Evolutionary conservation across 768 basidiomycete genomes (phyloP).

Genomic region (Ephemerocybe angulata): DNA sequence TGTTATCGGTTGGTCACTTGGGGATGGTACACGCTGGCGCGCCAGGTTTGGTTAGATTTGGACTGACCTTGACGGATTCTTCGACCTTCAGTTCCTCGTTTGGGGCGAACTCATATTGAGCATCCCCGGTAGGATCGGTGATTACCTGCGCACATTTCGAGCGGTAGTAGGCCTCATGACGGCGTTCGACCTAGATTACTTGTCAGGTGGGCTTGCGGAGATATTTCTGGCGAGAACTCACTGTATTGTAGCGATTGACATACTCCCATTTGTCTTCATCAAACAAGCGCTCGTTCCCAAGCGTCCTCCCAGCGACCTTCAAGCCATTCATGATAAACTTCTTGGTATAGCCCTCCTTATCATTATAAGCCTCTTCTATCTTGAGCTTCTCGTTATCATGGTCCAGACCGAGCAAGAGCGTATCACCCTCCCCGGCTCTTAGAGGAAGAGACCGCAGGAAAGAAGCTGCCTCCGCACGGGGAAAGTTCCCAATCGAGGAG

Average conservation of each 20-base stretch:
- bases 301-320: slow-evolving; percentile 56
- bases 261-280: slow-evolving; percentile 74
- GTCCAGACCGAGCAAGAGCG: slow-evolving; percentile 87
- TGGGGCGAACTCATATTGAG: slow-evolving; percentile 51
- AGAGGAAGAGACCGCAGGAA: slow-evolving; percentile 83
- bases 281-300: slow-evolving; percentile 67
- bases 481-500: slow-evolving; percentile 89
- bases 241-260: slow-evolving; percentile 48
- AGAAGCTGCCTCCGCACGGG: slow-evolving; percentile 56
- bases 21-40: background rate
- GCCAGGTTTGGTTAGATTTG: background rate
- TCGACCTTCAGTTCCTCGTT: slow-evolving; percentile 85
- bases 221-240: slow-evolving; percentile 24
- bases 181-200: slow-evolving; percentile 28
- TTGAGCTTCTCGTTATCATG: slow-evolving; percentile 66
- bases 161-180: slow-evolving; percentile 81
- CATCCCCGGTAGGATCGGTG: slow-evolving; percentile 41
- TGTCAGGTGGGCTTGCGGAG: background rate
- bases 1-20: background rate
- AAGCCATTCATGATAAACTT: slow-evolving; percentile 88
- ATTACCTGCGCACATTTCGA: slow-evolving; percentile 61
- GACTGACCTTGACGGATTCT: slow-evolving; percentile 75
- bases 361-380: slow-evolving; percentile 87
- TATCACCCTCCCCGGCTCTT: slow-evolving; percentile 71
- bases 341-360: slow-evolving; percentile 65